A percentile compares a stretch with the other conserved stretches of the same genome.
These are phyloP conservation scores for Zygotorulaspora sp. DNA, from an alignment of 805 yeast species.

Conservation along the genomic window DNA sequence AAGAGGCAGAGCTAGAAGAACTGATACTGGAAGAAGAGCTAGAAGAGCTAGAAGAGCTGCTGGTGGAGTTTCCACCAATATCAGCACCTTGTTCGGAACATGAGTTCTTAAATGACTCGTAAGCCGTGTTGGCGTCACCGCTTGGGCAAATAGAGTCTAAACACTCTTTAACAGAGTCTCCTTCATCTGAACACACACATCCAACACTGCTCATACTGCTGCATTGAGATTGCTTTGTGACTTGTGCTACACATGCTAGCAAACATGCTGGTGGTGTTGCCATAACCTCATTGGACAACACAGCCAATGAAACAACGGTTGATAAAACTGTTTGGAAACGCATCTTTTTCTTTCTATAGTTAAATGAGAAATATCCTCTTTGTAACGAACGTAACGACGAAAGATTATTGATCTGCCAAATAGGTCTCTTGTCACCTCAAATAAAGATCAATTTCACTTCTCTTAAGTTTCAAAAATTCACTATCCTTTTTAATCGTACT, in stretches of 20 bases:
- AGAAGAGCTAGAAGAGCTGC: constrained; percentile 35
- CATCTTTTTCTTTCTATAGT: constrained; percentile 24
- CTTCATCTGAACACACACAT: constrained; percentile 64
- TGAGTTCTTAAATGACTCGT: constrained; percentile 48
- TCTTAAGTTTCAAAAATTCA: no score
- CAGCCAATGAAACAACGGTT: constrained; percentile 26
- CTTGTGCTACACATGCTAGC: constrained; percentile 80
- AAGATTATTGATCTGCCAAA: no score
- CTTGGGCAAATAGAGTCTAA: constrained; percentile 65
- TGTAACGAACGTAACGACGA: constrained; percentile 2
- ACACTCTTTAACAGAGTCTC: constrained; percentile 54
- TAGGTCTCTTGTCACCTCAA: no score
- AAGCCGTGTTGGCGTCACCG: constrained; percentile 55
- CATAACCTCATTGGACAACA: constrained; percentile 38
- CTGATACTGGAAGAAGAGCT: constrained; percentile 35
- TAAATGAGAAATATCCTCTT: no score
- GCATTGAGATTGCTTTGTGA: constrained; percentile 52
- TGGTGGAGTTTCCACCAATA: constrained; percentile 28
- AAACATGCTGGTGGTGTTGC: constrained; percentile 90
- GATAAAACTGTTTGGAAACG: constrained; percentile 29
- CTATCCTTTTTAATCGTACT: no score
- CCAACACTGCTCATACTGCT: constrained; percentile 54
- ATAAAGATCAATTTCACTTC: no score
- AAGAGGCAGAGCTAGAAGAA: constrained; percentile 31
- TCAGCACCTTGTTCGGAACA: constrained; percentile 47